phyloP scores from a whole-genome alignment of 345 rosid species.

The Melaleuca alternifolia region DNA sequence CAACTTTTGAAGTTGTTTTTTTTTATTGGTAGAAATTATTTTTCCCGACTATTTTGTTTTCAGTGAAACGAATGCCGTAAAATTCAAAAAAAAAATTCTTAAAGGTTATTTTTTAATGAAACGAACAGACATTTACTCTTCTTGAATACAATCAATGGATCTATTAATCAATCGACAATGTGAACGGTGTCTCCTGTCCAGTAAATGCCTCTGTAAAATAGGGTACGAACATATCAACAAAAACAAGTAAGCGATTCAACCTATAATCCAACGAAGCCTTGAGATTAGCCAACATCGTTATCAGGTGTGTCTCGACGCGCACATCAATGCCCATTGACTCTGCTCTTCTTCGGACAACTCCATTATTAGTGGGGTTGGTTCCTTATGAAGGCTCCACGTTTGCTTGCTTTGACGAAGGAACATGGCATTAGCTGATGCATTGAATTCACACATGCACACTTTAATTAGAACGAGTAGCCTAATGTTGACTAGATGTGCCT shows the following conservation, averaged over 20 bases:
- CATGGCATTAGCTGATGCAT: background rate
- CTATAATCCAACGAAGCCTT: background rate
- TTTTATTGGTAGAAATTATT: no score
- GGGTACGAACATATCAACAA: background rate
- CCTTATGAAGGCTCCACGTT: background rate
- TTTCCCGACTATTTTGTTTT: no score
- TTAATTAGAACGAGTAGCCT: background rate
- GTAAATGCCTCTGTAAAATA: background rate
- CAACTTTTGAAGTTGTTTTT: no score
- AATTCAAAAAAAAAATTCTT: no score
- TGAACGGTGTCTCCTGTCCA: background rate
- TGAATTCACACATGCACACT: background rate
- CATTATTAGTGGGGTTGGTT: background rate
- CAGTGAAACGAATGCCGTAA: no score
- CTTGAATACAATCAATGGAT: background rate
- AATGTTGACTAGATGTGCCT: background rate
- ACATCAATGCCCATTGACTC: background rate
- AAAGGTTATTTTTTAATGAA: no score
- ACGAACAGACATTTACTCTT: no score
- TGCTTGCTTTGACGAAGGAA: no score
- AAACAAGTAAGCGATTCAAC: background rate
- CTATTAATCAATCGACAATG: background rate
- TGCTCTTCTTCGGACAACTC: background rate
- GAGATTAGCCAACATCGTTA: background rate
- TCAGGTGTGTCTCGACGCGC: background rate